Conservation (phyloP, 331 rosid species). For the Phaseolus coccineus region DNA sequence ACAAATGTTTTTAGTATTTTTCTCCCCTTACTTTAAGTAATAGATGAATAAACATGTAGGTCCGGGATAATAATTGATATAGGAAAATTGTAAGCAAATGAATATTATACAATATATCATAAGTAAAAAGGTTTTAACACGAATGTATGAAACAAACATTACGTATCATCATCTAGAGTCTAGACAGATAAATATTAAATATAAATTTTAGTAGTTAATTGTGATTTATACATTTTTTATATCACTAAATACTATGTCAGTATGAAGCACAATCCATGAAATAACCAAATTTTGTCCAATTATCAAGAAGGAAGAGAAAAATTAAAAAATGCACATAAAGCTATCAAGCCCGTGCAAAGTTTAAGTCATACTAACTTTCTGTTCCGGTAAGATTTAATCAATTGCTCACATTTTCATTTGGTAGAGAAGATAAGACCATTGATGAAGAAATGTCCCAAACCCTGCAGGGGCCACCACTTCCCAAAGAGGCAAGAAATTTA, state of each 20-base stretch:
- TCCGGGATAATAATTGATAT: background rate
- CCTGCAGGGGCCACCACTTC: constrained; percentile 82
- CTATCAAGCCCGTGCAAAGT: constrained; percentile 36
- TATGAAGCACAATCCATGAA: constrained; percentile 11
- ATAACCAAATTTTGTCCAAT: constrained; percentile 23
- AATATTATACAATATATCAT: constrained; percentile 11
- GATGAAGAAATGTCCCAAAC: constrained; percentile 89
- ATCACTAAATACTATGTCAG: background rate
- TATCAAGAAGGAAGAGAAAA: constrained; percentile 27
- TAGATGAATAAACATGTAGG: constrained; percentile 19
- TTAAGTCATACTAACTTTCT: background rate
- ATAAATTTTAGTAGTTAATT: constrained; percentile 8
- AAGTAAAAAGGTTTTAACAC: constrained; percentile 11
- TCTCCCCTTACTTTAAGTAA: background rate
- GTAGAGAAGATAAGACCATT: constrained; percentile 58
- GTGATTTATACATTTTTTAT: constrained; percentile 22
- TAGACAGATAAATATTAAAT: background rate
- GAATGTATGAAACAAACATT: background rate
- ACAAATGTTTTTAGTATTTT: background rate
- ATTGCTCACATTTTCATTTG: constrained; percentile 73
- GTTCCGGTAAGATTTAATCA: constrained; percentile 22
- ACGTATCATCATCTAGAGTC: constrained; percentile 10
- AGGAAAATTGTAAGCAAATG: constrained; percentile 22
- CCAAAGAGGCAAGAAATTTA: constrained; percentile 80
- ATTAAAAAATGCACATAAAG: constrained; percentile 30